Conservation (phyloP, 73 alveolate species). For the Symbiodinium pilosum region DNA sequence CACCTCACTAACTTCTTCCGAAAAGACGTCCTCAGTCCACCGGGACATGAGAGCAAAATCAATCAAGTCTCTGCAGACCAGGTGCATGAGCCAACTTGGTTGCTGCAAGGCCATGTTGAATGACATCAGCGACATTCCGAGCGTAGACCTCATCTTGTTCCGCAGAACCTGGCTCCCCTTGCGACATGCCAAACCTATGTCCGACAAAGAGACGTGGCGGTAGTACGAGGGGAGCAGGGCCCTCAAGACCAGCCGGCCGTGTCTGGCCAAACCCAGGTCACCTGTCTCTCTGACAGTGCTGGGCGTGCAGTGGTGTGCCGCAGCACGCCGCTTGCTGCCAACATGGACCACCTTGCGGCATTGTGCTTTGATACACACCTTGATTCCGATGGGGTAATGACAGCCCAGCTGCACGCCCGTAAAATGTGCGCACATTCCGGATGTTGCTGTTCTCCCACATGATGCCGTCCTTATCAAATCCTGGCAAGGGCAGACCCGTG, state of each 20-base stretch:
- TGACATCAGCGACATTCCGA: not conserved
- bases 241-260: constrained; percentile 30
- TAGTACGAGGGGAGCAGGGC: constrained; percentile 15
- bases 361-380: too few species aligned
- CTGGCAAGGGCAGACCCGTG: not conserved
- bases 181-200: too few species aligned
- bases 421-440: constrained; percentile 10
- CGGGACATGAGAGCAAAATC: too few species aligned
- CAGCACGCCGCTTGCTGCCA: constrained; percentile 11
- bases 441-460: constrained; percentile 26
- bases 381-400: too few species aligned
- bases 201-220: not conserved
- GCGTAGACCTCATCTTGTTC: constrained; percentile 1
- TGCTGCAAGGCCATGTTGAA: not conserved
- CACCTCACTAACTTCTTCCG: constrained; percentile 2
- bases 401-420: constrained; percentile 8
- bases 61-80: not conserved
- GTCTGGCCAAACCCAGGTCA: not conserved
- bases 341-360: constrained; percentile 22
- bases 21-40: constrained; percentile 3
- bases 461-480: constrained; percentile 44
- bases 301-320: not conserved
- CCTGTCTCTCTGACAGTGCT: not conserved
- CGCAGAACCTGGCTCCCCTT: too few species aligned
- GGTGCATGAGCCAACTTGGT: not conserved